Evolutionary conservation across 2,329 filamentous ascomycete species (phyloP).

Genomic region (Fusarium caatingaense): DNA sequence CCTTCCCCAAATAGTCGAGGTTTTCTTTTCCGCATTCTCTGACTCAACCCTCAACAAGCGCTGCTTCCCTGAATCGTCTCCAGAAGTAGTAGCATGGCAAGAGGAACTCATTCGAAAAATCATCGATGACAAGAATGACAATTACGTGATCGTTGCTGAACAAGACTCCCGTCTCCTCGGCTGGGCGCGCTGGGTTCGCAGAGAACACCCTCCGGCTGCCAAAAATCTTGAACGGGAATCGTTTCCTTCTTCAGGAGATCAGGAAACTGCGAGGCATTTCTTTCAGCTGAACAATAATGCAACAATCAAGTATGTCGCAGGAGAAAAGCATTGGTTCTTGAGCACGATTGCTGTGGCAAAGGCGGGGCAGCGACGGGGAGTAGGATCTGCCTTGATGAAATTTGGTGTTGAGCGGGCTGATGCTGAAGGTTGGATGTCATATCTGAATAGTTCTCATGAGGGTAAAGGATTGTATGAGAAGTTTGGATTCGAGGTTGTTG

Average conservation of each 20-base stretch:
- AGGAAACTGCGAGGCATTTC: constrained; percentile 54
- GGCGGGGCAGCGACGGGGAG: constrained; percentile 48
- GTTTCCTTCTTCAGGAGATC: constrained; percentile 45
- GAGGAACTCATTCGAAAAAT: constrained; percentile 35
- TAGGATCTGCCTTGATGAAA: constrained; percentile 50
- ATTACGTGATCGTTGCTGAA: constrained; percentile 49
- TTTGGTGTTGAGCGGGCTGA: constrained; percentile 50
- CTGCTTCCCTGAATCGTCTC: constrained; percentile 46
- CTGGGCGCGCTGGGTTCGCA: constrained; percentile 52
- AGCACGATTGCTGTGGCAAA: constrained; percentile 49
- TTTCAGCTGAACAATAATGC: constrained; percentile 51
- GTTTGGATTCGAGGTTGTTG: constrained; percentile 46
- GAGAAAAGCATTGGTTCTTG: constrained; percentile 49
- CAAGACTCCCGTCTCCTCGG: constrained; percentile 42
- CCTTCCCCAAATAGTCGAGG: constrained; percentile 46
- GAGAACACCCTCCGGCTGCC: constrained; percentile 25
- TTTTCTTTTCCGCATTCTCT: constrained; percentile 49
- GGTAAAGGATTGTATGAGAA: constrained; percentile 47
- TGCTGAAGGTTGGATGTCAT: constrained; percentile 45
- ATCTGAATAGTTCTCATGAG: constrained; percentile 45
- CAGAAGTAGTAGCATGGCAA: constrained; percentile 38
- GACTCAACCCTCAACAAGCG: constrained; percentile 47
- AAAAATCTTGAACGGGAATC: constrained; percentile 43
- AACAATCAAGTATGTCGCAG: constrained; percentile 42
- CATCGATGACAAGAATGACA: constrained; percentile 46